phyloP scores from a whole-genome alignment of 257 asterid species.

The Haberlea rhodopensis region DNA sequence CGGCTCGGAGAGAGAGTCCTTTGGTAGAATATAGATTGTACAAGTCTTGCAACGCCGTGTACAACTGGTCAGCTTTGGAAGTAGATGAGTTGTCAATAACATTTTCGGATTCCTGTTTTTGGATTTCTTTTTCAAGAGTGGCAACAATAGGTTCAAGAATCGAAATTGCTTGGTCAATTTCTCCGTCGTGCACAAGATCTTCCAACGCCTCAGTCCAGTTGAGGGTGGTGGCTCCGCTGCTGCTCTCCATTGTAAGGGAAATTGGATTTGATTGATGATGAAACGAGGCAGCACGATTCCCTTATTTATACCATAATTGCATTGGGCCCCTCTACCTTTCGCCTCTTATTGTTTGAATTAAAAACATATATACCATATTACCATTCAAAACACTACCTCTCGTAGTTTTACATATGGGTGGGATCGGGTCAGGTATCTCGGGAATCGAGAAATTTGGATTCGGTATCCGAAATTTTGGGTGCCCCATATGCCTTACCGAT shows the following conservation, averaged over 20 bases:
- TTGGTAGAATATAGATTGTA: conserved; percentile 56
- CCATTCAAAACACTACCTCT: no score
- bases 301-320: no score
- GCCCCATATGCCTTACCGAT: no score
- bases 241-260: conserved; percentile 34
- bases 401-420: no score
- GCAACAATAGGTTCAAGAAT: conserved; percentile 55
- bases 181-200: conserved; percentile 59
- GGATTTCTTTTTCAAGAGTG: conserved; percentile 43
- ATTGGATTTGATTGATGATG: background rate
- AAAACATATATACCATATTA: no score
- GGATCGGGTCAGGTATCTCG: no score
- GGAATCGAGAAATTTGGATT: no score
- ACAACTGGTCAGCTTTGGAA: conserved; percentile 36
- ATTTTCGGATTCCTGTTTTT: conserved; percentile 14
- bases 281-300: no score
- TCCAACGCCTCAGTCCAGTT: conserved; percentile 82
- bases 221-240: conserved; percentile 37
- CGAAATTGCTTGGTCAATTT: conserved; percentile 50
- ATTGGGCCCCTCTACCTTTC: no score
- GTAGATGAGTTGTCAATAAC: conserved; percentile 20
- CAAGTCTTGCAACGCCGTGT: conserved; percentile 61
- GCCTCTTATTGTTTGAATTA: no score
- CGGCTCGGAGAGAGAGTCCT: conserved; percentile 64
- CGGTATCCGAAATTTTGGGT: no score